These are phyloP conservation scores for Platanthera zijinensis DNA, from an alignment of 106 monocot species.

Conservation along the genomic window DNA sequence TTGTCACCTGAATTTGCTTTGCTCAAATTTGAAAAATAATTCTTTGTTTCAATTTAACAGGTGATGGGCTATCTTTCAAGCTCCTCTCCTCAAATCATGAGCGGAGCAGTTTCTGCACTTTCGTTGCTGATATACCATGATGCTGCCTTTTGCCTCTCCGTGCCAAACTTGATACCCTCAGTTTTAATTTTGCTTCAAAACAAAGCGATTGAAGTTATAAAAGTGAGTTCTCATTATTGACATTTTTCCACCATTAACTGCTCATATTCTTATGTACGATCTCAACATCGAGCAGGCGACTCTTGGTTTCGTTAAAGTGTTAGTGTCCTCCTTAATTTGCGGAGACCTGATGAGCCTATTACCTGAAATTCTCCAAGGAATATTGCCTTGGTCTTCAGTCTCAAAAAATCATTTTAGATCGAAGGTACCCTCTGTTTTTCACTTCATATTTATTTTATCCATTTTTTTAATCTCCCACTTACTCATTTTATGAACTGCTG, in stretches of 20 bases:
- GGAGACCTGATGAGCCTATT: conserved; percentile 41
- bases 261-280: neutral
- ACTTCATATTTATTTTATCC: neutral
- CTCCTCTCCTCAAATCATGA: conserved; percentile 89
- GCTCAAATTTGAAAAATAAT: neutral
- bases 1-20: neutral
- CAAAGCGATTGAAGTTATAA: conserved; percentile 79
- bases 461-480: neutral
- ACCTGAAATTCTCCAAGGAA: conserved; percentile 56
- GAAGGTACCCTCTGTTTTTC: conserved; percentile 40
- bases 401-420: conserved; percentile 89
- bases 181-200: conserved; percentile 68
- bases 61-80: conserved; percentile 95
- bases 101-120: conserved; percentile 92
- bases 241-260: neutral
- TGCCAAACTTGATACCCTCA: conserved; percentile 76
- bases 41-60: conserved; percentile 26
- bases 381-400: conserved; percentile 82
- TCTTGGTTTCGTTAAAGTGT: conserved; percentile 86
- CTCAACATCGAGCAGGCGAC: conserved; percentile 45
- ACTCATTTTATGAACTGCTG: neutral
- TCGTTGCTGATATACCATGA: conserved; percentile 80
- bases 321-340: conserved; percentile 50
- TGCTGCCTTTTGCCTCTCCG: conserved; percentile 48
- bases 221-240: conserved; percentile 36